A percentile compares a stretch with the other conserved stretches of the same genome.
Conservation (phyloP, 2,329 filamentous ascomycete genomes). For the Aspergillus piperis region DNA sequence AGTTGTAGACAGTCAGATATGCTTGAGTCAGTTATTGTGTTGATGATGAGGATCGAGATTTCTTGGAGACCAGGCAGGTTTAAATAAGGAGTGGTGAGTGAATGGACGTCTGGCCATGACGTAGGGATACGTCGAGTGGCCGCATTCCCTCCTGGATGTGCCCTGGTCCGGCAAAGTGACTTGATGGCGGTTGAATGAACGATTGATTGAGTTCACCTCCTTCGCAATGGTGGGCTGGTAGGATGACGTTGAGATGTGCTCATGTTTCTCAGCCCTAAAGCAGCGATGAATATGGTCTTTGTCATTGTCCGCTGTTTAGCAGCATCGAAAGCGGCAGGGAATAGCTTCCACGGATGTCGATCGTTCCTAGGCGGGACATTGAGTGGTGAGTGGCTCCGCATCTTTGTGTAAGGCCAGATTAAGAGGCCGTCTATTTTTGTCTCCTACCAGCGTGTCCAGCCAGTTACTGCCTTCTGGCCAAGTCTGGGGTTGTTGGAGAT, state of each 20-base stretch:
- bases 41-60: neutral
- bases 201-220: too few species aligned
- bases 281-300: neutral
- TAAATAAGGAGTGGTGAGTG: neutral
- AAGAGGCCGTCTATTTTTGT: neutral
- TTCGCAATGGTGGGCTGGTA: neutral
- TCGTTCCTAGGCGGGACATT: neutral
- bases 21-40: neutral
- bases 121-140: neutral
- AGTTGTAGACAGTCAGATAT: neutral
- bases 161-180: neutral
- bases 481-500: too few species aligned
- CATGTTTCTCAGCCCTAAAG: neutral
- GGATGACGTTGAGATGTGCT: slow-evolving; percentile 2
- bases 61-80: neutral
- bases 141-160: neutral
- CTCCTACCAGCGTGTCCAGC: neutral
- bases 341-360: neutral
- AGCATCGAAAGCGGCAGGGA: neutral
- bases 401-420: neutral
- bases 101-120: neutral
- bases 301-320: neutral
- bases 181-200: neutral
- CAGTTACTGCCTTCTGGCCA: too few species aligned
- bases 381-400: neutral